Base-by-base conservation (phyloP, 495 filamentous ascomycete species). In the Aspergillus taichungensis region DNA sequence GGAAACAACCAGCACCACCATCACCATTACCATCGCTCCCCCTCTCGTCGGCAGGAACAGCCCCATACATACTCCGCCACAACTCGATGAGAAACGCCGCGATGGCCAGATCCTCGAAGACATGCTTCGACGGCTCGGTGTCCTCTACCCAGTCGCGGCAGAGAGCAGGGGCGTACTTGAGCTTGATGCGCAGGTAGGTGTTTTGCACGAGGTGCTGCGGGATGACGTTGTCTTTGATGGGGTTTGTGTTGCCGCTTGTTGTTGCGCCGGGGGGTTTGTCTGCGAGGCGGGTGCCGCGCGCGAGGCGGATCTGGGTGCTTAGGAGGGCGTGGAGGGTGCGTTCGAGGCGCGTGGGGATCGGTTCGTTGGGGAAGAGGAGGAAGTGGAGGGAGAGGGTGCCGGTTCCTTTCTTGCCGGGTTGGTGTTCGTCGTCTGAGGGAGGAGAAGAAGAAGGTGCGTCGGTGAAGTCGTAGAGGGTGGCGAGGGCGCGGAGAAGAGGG, bases 21-120 rank as follows among this genome's bases (percentile, higher is more conserved):
- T n/a, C n/a, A n/a, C n/a, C n/a, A n/a, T 12, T 13, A n/a, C 14
- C 13, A 10, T 5, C 18, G 42, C 49, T 51, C 29, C 30, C 39
- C 6, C 37, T 34, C 24, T 63, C 65, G 5, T 52, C 53, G 0
- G 24, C 40, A 6, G 64, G 66, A 24, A 33, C 14, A 10, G 47
- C 49, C 11, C 60, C 64, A 56, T 97, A 96, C 82, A 95, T 92
- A 47, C 83, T 76, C 41, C 71, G 63, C 92, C 94, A 98, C 8
- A 96, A 72, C 72, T 95, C 91, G 29, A 97, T 84, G 33, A 98
- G 64, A 55, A 97, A 97, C 8, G 92, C 87, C 1, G 94, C 83
- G 47, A 97, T 94, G n/a, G 79, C 69, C 13, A 98, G 64, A 59
- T 97, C 90, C 59, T 97, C 92, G 61, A 94, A 95, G 6, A 96